phyloP scores from a whole-genome alignment of 176 grass and related monocot species.

The Eleusine coracana region DNA sequence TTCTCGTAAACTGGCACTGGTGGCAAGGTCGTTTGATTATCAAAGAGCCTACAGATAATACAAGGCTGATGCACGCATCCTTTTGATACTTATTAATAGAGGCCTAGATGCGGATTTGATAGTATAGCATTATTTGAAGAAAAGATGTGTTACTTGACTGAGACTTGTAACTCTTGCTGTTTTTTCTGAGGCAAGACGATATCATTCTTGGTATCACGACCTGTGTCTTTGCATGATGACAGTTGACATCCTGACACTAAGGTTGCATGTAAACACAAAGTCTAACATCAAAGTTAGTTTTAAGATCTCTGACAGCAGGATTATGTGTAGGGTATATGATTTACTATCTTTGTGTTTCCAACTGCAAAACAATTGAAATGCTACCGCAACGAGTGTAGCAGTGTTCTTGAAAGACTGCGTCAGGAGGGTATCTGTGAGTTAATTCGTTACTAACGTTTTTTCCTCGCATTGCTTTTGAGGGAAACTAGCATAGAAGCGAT shows the following conservation, averaged over 20 bases:
- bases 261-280: neutral
- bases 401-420: neutral
- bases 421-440: neutral
- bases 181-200: constrained; percentile 40
- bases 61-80: neutral
- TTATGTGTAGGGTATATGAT: neutral
- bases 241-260: neutral
- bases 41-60: constrained; percentile 37
- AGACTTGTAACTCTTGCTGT: constrained; percentile 23
- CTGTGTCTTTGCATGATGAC: neutral
- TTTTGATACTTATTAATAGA: constrained; percentile 28
- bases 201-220: neutral
- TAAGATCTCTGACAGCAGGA: neutral
- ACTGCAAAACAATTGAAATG: neutral
- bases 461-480: no score
- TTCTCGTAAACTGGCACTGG: constrained; percentile 6
- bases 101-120: constrained; percentile 3
- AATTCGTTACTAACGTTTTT: no score
- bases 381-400: neutral
- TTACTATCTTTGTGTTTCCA: neutral
- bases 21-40: constrained; percentile 16
- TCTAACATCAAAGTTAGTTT: neutral
- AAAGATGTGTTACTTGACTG: constrained; percentile 13
- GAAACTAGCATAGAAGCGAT: no score
- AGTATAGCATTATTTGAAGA: constrained; percentile 13